Evolutionary conservation across 768 basidiomycete genomes (phyloP).

Genomic region (Tricholoma flavovirens): DNA sequence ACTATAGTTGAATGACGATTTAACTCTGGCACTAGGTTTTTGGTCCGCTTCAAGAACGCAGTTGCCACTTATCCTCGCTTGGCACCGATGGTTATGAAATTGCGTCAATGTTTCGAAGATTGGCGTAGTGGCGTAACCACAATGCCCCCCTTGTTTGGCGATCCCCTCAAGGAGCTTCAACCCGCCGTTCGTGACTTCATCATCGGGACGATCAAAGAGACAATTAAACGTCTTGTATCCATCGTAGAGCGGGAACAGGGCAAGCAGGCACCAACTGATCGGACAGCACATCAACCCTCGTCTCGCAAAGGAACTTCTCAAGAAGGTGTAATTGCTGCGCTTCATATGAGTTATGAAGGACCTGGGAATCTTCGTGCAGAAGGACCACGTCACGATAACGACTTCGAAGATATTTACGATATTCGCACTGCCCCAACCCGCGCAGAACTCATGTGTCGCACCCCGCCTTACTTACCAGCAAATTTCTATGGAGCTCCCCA

Average conservation of each 20-base stretch:
- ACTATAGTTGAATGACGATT: neutral
- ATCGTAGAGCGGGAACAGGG: conserved; percentile 49
- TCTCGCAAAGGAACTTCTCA: conserved; percentile 1
- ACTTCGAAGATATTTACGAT: conserved; percentile 44
- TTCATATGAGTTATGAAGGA: conserved; percentile 41
- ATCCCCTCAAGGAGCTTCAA: conserved; percentile 30
- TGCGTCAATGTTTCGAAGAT: conserved; percentile 38
- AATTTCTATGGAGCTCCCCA: conserved; percentile 59
- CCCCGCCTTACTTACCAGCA: conserved; percentile 55
- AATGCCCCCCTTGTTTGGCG: conserved; percentile 37
- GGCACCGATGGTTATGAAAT: conserved; percentile 30
- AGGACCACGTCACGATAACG: conserved; percentile 68
- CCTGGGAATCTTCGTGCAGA: conserved; percentile 45
- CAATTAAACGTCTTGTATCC: conserved; percentile 28
- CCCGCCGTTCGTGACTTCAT: conserved; percentile 31
- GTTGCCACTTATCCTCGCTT: conserved; percentile 42
- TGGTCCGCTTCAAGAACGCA: conserved; percentile 56
- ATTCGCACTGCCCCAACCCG: conserved; percentile 72
- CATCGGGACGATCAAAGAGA: conserved; percentile 28
- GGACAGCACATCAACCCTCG: conserved; percentile 7
- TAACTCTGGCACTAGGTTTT: conserved; percentile 24
- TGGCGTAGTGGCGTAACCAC: conserved; percentile 41
- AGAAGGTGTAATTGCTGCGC: conserved; percentile 34
- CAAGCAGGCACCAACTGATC: conserved; percentile 23
- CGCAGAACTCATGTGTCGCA: conserved; percentile 47